These are phyloP conservation scores for Wickerhamiella slavikovae DNA, from an alignment of 805 yeast species.

Conservation along the genomic window DNA sequence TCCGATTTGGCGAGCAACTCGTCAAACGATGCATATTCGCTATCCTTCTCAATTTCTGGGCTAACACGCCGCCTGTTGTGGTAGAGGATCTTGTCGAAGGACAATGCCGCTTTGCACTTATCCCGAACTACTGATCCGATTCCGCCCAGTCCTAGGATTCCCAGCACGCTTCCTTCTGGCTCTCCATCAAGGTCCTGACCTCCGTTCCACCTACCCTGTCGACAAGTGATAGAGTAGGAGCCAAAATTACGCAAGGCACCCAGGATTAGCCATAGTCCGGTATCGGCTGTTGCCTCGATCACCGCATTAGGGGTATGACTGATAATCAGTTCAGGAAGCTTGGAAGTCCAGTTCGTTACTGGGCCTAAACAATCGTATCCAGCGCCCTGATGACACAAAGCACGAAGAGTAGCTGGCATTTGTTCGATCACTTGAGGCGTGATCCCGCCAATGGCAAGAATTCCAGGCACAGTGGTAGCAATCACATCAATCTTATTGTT, in stretches of 20 bases:
- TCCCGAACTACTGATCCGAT: conserved; percentile 37
- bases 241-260: conserved; percentile 31
- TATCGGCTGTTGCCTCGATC: conserved; percentile 36
- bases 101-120: conserved; percentile 26
- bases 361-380: conserved; percentile 31
- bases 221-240: conserved; percentile 23
- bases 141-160: conserved; percentile 45
- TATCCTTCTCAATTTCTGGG: conserved; percentile 27
- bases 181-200: conserved; percentile 26
- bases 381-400: conserved; percentile 31
- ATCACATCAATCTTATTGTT: conserved; percentile 22
- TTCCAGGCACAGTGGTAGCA: conserved; percentile 24
- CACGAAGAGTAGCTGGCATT: conserved; percentile 23
- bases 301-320: conserved; percentile 35
- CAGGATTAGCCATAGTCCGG: conserved; percentile 29
- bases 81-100: conserved; percentile 29
- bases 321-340: conserved; percentile 26
- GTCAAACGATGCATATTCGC: conserved; percentile 27
- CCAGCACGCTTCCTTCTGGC: conserved; percentile 31
- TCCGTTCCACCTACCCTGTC: conserved; percentile 27
- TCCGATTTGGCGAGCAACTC: conserved; percentile 28
- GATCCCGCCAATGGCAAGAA: conserved; percentile 22
- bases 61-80: conserved; percentile 29
- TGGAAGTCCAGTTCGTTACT: conserved; percentile 22
- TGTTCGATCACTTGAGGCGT: conserved; percentile 24